Evolutionary conservation across 2,329 filamentous ascomycete genomes (phyloP).

Genomic region (Colletotrichum sp.): DNA sequence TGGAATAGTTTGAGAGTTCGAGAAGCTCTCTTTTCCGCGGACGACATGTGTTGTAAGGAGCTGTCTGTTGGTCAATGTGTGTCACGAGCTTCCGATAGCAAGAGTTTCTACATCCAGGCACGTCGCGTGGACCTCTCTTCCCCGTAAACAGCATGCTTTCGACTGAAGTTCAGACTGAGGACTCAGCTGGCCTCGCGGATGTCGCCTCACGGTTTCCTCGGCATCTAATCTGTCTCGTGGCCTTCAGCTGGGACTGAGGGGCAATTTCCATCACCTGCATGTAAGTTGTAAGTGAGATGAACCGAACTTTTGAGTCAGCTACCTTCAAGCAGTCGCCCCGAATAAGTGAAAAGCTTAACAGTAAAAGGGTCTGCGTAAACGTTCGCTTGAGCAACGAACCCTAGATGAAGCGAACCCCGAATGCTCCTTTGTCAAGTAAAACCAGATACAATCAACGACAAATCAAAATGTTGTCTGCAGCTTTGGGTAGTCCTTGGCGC

Average conservation of each 20-base stretch:
- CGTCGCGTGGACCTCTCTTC: not conserved
- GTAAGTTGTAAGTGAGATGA: not conserved
- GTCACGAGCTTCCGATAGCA: not conserved
- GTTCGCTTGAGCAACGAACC: not conserved
- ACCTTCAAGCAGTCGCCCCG: not conserved
- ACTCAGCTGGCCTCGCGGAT: not conserved
- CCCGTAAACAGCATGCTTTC: not conserved
- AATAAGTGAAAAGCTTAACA: not conserved
- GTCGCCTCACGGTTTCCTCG: not conserved
- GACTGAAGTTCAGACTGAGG: not conserved
- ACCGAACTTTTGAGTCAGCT: not conserved
- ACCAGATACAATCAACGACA: not conserved
- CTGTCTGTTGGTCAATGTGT: not conserved
- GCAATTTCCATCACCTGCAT: not conserved
- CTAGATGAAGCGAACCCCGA: not conserved
- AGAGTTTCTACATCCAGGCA: not conserved
- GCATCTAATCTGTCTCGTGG: not conserved
- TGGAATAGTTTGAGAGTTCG: not conserved
- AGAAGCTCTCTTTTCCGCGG: not conserved
- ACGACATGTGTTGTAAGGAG: not conserved
- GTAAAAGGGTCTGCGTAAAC: not conserved
- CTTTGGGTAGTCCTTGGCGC: conserved; percentile 66
- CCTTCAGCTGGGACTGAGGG: not conserved
- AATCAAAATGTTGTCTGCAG: conserved; percentile 61
- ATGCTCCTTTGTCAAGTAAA: not conserved